phyloP scores from a whole-genome alignment of 306 rosid genomes.

The Morella rubra region DNA sequence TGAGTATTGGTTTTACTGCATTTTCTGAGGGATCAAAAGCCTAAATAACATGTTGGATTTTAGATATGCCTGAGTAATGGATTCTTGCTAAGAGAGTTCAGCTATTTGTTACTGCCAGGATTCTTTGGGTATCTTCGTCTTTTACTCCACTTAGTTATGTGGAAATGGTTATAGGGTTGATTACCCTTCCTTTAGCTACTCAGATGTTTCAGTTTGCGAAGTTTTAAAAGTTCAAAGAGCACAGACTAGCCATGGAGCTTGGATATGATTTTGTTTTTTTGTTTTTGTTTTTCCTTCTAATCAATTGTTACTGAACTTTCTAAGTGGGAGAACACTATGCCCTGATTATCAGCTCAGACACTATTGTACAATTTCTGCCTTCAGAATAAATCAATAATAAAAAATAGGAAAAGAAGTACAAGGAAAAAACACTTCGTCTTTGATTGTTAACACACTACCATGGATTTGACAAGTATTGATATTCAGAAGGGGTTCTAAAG shows the following conservation, averaged over 20 bases:
- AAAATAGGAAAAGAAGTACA: background rate
- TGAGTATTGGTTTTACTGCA: background rate
- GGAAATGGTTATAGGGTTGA: background rate
- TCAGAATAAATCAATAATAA: background rate
- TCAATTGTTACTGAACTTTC: background rate
- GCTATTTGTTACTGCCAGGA: background rate
- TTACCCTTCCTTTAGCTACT: background rate
- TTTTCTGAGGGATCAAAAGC: background rate
- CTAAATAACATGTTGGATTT: background rate
- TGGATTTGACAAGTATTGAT: background rate
- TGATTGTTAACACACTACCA: background rate
- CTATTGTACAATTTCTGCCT: background rate
- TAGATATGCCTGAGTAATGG: background rate
- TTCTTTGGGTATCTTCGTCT: background rate
- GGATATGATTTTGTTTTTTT: no score
- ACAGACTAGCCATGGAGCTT: background rate
- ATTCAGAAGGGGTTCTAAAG: background rate
- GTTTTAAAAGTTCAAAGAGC: background rate
- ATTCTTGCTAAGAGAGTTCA: background rate
- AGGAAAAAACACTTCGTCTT: background rate
- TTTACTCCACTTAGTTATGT: background rate
- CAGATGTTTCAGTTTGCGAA: conserved; percentile 1
- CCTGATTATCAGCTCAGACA: background rate
- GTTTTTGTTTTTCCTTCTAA: no score
- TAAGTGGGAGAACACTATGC: background rate